Percentiles rank a stretch among this genome's conserved stretches.
Evolutionary conservation across 768 basidiomycete species (phyloP).

Genomic region (Lanmaoa rubissima): DNA sequence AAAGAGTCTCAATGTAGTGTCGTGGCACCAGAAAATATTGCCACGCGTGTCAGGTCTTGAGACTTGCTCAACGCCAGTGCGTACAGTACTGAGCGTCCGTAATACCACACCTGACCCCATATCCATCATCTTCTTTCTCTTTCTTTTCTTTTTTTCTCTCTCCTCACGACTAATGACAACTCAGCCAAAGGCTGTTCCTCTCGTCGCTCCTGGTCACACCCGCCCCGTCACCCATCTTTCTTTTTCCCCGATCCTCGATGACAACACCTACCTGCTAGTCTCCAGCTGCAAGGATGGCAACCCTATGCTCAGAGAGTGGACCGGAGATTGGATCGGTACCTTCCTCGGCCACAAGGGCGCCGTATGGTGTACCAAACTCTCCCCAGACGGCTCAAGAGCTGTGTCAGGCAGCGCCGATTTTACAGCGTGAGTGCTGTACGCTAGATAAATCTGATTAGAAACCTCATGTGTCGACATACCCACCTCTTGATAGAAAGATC

Average conservation of each 20-base stretch:
- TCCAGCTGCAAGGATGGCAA: constrained; percentile 99
- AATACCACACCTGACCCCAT: constrained; percentile 13
- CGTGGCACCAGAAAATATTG: constrained; percentile 3
- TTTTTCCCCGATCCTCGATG: constrained; percentile 83
- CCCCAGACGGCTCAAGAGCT: constrained; percentile 79
- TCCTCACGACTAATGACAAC: constrained; percentile 54
- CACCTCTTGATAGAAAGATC: constrained; percentile 63
- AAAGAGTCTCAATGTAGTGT: too few species aligned
- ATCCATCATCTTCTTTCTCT: background rate
- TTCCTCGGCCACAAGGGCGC: constrained; percentile 91
- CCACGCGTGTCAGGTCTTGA: constrained; percentile 10
- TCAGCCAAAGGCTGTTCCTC: constrained; percentile 67
- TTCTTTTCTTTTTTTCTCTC: background rate
- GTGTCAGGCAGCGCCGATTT: constrained; percentile 96
- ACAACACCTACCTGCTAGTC: constrained; percentile 84
- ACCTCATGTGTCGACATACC: background rate
- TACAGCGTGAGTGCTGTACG: constrained; percentile 70
- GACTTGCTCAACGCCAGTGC: constrained; percentile 31
- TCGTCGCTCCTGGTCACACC: constrained; percentile 84
- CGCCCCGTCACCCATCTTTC: constrained; percentile 91
- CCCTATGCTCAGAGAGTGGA: constrained; percentile 95
- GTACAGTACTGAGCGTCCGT: constrained; percentile 47
- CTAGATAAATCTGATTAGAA: background rate
- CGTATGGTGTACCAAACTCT: constrained; percentile 95
- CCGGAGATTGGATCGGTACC: constrained; percentile 98